Evolutionary conservation across 2,329 filamentous ascomycete genomes (phyloP), one percentile per base, ranked within the genome.

Genomic region (Cercospora sp.): DNA sequence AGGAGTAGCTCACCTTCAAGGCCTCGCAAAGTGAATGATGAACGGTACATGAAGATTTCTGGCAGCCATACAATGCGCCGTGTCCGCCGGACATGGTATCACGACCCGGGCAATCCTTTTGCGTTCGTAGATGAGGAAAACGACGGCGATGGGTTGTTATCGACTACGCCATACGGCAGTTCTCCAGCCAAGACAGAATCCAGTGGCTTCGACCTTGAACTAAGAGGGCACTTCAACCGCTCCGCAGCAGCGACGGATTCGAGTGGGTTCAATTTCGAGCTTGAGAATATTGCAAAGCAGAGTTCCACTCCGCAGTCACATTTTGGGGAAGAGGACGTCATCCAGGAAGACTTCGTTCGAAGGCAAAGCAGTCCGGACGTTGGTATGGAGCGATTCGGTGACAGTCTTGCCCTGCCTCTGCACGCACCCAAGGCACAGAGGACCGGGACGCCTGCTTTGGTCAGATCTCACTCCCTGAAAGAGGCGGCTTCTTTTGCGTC

Each of bases 101-200:
- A 68, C 43, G 74, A 76, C 61, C 72, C 74, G 1, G 74, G 74
- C 30, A 76, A 76, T 61, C 74, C 74, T 5, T 75, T 75, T 63
- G 62, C 59, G 12, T 21, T 66, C 40, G 24, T 26, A 37, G 59
- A 45, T 1, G 65, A 65, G 3, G 59, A 26, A 3, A 63, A 61
- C 3, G 63, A 59, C 28, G 60, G 34, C 18, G 40, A 51, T 8
- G 32, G 13, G 12, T 13, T 64, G 57, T 12, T 40, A 0, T 8
- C 61, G 2, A 51, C 30, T 4, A 28, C 49, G 49, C 24, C 60
- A 24, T 26, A 64, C 13, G 53, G 55, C 9, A 51, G 26, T 16
- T 62, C 66, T 16, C 61, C 66, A 21, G 60, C 66, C 3, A 28
- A 40, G 9, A 53, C 60, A 3, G 61, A 67, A 1, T 64, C 61